Base-by-base conservation (phyloP, 305 asterid species). In the Fraxinus nigra region DNA sequence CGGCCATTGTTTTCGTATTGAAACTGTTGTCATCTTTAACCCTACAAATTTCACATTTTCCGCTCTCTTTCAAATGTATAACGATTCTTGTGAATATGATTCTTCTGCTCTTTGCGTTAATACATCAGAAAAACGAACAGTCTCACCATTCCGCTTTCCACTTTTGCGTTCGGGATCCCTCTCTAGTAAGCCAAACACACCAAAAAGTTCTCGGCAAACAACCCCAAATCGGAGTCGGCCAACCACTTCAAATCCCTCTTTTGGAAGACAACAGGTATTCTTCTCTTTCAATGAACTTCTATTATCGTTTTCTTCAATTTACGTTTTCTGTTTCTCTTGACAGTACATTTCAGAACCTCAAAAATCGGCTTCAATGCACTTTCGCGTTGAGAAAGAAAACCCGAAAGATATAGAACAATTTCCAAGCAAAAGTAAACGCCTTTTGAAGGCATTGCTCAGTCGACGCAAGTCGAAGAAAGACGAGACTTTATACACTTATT, bases 381-480 rank as follows among this genome's bases (percentile, higher is more conserved):
- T 91, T 40, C 93, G 92, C 28, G 87, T 82, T 6, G 97, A 88
- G 16, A 88, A 86, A 85, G 94, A 85, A 72, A 90, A 87, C 75
- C 89, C 88, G 9, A 93, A 86, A 85, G 95, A 92, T 18, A 35
- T 78, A 0, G 95, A 92, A 34, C 90, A 89, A 51, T 82, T 79
- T 76, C 90, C 96, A 1, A 92, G 97, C 95, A 95, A 92, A 83
- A 92, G 99, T 69, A 95, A 95, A 85, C 98, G 96, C 1, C 90
- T 95, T 72, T 96, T 95, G 61, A 94, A 94, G 82, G 87, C 97
- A 28, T 85, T 92, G 89, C 96, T 93, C 40, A 92, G 93, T 88
- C 89, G 98, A 72, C 92, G 97, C 82, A 94, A 92, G 87, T 93
- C 97, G 6, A 95, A 94, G 97, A 94, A 94, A 89, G 98, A 95